Base-by-base conservation (phyloP, 2,329 filamentous ascomycete genomes). In the Achaetomium macrosporum region DNA sequence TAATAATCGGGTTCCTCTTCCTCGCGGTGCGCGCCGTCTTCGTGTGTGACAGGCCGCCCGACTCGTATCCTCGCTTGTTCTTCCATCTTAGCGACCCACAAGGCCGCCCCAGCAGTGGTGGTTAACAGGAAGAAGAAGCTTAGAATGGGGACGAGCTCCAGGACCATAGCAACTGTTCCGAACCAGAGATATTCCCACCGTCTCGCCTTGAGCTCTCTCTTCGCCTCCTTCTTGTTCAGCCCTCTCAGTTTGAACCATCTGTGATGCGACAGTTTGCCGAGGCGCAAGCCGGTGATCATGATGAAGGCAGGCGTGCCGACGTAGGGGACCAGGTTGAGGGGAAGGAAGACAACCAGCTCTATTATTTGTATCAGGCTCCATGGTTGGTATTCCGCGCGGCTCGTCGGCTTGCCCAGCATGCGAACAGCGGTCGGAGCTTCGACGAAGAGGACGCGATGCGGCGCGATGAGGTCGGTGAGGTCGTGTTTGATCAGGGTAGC, bases 121-220 rank as follows among this genome's bases (percentile, higher is more conserved):
- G 92, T 96, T 59, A 99, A 72, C 37, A 97, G 76, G 68, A 97
- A 96, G 66, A 97, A 84, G 77, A 99, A 95, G n/a, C 88, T 95
- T 45, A 96, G 70, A 12, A 92, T 78, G 1, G 93, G 93, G 9
- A 96, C 77, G n/a, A 97, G 78, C 71, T 96, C 89, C 29, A 97
- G 71, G 7, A 90, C 68, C 73, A 96, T 82, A 46, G 90, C 88
- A 4, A 93, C 77, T 0, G 87, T 89, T 15, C 93, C 93, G 65
- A 97, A 96, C 89, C 89, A 95, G 13, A 90, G 85, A 66, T 96
- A 97, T 54, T 93, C 88, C 81, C 88, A 88, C 57, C 81, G 76
- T 49, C 86, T 78, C 41, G 74, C 75, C 54, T 77, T 77, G 29
- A 92, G 80, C 62, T 87, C 89, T 29, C 73, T 74, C 63, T 88